These are phyloP conservation scores for Pythium apleroticum DNA, from an alignment of 352 stramenopile genomes.

Conservation along the genomic window DNA sequence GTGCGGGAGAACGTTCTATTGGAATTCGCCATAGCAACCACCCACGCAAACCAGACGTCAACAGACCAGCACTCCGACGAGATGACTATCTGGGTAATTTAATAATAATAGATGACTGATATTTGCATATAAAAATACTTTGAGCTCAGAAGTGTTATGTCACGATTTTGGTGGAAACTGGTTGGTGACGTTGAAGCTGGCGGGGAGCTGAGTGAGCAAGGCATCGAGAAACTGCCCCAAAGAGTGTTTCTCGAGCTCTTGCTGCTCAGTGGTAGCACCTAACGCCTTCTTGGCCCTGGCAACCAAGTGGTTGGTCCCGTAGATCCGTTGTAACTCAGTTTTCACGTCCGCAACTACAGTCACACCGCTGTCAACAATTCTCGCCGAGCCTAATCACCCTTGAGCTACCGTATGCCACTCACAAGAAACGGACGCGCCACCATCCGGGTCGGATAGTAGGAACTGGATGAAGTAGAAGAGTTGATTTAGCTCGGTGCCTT, in stretches of 20 bases:
- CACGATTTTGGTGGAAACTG: constrained; percentile 23
- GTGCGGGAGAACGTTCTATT: not conserved
- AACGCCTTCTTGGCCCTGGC: constrained; percentile 42
- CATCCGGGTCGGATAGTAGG: constrained; percentile 91
- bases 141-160: not conserved
- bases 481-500: constrained; percentile 90
- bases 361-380: not conserved
- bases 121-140: not conserved
- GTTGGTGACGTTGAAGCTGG: constrained; percentile 25
- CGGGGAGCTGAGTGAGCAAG: constrained; percentile 41
- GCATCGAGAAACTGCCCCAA: constrained; percentile 52
- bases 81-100: not conserved
- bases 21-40: constrained; percentile 24
- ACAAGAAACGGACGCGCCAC: constrained; percentile 87
- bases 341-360: constrained; percentile 44
- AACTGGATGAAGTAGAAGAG: constrained; percentile 96
- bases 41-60: constrained; percentile 15
- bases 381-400: too few species aligned
- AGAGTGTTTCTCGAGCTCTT: constrained; percentile 47
- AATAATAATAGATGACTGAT: too few species aligned
- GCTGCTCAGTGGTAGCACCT: constrained; percentile 39
- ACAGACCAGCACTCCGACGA: constrained; percentile 23
- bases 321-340: constrained; percentile 48
- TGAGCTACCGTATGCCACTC: too few species aligned
- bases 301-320: constrained; percentile 39